Percentiles rank a stretch among this genome's conserved stretches.
Conservation (phyloP, 345 rosid species). For the Salix caprea region DNA sequence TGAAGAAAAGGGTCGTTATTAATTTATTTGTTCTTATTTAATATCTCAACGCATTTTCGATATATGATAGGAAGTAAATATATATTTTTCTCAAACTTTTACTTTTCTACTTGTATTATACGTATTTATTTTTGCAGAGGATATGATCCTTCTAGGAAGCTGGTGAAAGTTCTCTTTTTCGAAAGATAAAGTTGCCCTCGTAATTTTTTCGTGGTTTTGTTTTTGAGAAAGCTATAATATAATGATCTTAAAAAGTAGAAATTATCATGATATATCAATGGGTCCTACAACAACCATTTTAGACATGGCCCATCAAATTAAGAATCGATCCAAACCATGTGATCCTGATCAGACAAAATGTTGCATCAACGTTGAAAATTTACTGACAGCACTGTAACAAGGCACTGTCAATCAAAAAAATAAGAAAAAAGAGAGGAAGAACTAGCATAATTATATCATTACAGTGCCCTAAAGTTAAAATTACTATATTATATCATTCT, state of each 20-base stretch:
- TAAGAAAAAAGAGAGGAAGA: no score
- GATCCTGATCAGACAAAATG: neutral
- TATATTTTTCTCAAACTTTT: neutral
- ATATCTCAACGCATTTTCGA: neutral
- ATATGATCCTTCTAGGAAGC: slow-evolving; percentile 43
- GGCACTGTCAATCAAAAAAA: no score
- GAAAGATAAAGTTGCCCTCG: slow-evolving; percentile 19
- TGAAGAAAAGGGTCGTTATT: no score
- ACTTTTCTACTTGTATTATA: slow-evolving; percentile 6
- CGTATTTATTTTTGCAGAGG: slow-evolving; percentile 14
- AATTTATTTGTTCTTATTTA: no score
- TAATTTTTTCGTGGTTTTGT: neutral
- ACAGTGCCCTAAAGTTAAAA: no score
- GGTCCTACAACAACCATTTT: slow-evolving; percentile 8
- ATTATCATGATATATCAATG: slow-evolving; percentile 1
- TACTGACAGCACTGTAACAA: no score
- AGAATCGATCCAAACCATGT: slow-evolving; percentile 14
- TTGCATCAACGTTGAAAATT: no score
- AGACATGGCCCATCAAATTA: slow-evolving; percentile 6
- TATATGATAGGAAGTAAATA: no score
- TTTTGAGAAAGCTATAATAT: slow-evolving; percentile 9
- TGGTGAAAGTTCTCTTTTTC: slow-evolving; percentile 36
- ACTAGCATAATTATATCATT: no score
- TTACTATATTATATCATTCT: no score
- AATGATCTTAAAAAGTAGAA: slow-evolving; percentile 4